phyloP scores from a whole-genome alignment of 257 asterid species.

The Voacanga thouarsii region DNA sequence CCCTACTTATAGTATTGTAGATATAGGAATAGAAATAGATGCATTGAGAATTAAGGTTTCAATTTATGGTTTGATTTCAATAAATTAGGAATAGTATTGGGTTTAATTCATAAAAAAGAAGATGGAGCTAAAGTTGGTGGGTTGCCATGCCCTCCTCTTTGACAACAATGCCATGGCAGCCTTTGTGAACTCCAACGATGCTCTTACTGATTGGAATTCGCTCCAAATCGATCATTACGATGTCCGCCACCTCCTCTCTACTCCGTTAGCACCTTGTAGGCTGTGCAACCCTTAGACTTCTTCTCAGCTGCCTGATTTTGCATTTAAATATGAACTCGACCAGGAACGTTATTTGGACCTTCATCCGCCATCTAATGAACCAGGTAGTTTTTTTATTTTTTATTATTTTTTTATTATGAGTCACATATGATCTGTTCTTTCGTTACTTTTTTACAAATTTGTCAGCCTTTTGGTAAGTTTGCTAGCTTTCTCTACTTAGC shows the following conservation, averaged over 20 bases:
- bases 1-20: too few relatives aligned
- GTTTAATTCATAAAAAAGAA: background rate
- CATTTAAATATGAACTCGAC: constrained; percentile 56
- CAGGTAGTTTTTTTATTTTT: constrained; percentile 39
- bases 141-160: constrained; percentile 79
- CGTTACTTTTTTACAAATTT: background rate
- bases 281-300: constrained; percentile 31
- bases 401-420: background rate
- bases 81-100: background rate
- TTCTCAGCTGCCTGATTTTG: constrained; percentile 26
- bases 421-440: background rate
- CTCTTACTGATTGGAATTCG: constrained; percentile 92
- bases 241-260: constrained; percentile 88
- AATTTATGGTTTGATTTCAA: background rate
- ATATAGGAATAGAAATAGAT: background rate
- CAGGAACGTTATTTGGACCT: constrained; percentile 83
- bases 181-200: constrained; percentile 80
- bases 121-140: constrained; percentile 79
- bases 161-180: constrained; percentile 84
- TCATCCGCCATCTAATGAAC: constrained; percentile 45
- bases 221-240: constrained; percentile 91
- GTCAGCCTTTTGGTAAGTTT: background rate
- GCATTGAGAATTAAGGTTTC: background rate
- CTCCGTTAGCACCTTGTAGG: constrained; percentile 76
- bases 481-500: background rate